Evolutionary conservation across 371 early-diverging fungal species (phyloP).

Genomic region (Dentiscutata heterogama): DNA sequence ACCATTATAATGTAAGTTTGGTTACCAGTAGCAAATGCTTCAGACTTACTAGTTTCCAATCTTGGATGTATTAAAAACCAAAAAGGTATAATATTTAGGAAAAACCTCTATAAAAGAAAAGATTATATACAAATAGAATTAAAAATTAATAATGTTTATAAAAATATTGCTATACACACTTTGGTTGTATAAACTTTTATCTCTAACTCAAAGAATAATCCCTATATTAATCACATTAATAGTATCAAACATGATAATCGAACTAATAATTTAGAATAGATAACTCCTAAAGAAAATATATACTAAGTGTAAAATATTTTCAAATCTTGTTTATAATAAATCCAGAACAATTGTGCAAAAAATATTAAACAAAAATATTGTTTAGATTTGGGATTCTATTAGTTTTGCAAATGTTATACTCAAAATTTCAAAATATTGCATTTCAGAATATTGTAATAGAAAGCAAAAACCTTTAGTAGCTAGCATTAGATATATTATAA

Average conservation of each 20-base stretch:
- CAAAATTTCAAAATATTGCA: background rate
- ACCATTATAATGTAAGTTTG: constrained; percentile 33
- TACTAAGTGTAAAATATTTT: too few relatives aligned
- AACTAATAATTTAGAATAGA: constrained; percentile 14
- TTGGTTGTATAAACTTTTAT: constrained; percentile 13
- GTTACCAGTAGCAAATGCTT: constrained; percentile 8
- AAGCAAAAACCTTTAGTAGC: background rate
- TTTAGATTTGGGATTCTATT: background rate
- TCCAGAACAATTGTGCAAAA: too few relatives aligned
- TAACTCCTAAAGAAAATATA: background rate
- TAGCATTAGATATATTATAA: background rate
- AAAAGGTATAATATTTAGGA: background rate
- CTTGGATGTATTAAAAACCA: constrained; percentile 19
- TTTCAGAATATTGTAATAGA: background rate
- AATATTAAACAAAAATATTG: background rate
- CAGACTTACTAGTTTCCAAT: constrained; percentile 30
- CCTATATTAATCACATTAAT: too few relatives aligned
- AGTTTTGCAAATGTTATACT: background rate
- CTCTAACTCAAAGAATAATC: background rate
- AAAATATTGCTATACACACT: background rate
- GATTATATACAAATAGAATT: constrained; percentile 28
- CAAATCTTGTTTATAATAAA: too few relatives aligned
- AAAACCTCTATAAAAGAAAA: background rate
- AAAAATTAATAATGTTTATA: constrained; percentile 27
- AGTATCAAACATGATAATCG: background rate